Evolutionary conservation across 805 yeast genomes (phyloP), one percentile per base, ranked within the genome.

Genomic region (Saccharomycopsis javanensis): DNA sequence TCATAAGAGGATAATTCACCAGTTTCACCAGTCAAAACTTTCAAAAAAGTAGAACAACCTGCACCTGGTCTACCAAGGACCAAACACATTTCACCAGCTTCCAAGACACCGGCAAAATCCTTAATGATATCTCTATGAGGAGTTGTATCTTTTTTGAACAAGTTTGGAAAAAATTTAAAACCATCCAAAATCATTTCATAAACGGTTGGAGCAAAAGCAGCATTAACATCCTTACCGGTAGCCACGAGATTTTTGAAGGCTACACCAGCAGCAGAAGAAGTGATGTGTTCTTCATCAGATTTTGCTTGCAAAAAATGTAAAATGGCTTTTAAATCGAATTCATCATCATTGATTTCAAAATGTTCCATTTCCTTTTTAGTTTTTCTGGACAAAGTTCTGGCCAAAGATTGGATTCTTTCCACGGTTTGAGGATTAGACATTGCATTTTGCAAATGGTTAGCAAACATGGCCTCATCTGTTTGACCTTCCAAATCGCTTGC

Each of bases 11-110:
- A 70, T 66, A 74, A 70, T 42, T 71, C 72, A 33, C 65, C 64
- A 15, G 71, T 73, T 63, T 76, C 77, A 65, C 78, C 79, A 11
- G 79, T 67, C 16, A 75, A 51, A 57, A 72, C 64, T 60, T 75
- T 75, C 64, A 81, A 67, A 37, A 80, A 67, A 3, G 85, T 76
- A 2, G 85, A 79, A 65, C 84, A 80, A 60, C 86, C 85, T 35
- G 85, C 79, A 65, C 85, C 85, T 1, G 86, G 85, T 67, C 77
- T 74, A 64, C 80, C 81, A 55, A 77, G 67, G 16, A 77, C 80
- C 57, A 79, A 71, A 53, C 77, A 69, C 79, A 79, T 75, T 62
- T 77, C 79, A 61, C 82, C 83, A 16, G 76, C 69, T 62, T 70
- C 73, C 20, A 70, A 69, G 38, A 75, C 71, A 70, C 79, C 79